Base-by-base conservation (phyloP, 441 rosid genomes). In the Pelargonium fulgidum region DNA sequence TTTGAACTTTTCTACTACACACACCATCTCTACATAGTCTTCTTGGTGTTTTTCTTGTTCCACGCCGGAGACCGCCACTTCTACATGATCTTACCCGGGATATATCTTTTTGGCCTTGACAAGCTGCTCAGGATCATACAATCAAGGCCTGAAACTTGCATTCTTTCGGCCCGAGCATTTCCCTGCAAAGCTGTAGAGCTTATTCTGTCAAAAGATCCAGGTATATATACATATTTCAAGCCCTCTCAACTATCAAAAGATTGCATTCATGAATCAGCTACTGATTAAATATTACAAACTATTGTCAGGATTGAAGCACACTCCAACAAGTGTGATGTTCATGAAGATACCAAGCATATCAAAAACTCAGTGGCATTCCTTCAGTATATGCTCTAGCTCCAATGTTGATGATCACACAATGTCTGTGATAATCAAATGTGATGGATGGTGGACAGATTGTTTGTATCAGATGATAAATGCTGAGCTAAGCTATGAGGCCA, bases 41-140 rank as follows among this genome's bases (percentile, higher is more conserved):
- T 92, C 83, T 77, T 92, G 47, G 69, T 86, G 44, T 79, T 86
- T 72, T 92, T 84, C 87, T 71, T 92, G 86, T 84, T 92, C 75
- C 98, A 92, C 79, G 87, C 79, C 10, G 96, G 96, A 67, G 96
- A 92, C 74, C 80, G 96, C 47, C 98, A 92, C 78, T 87, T 90
- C 76, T 92, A 90, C 62, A 70, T 73, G 74, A 82, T 90, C 54
- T 81, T 92, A 67, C 83, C 89, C 41, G 96, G 96, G n/a, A 72
- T 92, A 66, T 92, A 90, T 72, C 88, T 90, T 69, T 92, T 86
- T 62, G 86, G 85, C 67, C 79, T 92, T 2, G 98, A 92, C 77
- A 92, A 88, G 80, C 75, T 83, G 56, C 87, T 88, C 47, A 77
- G 95, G 47, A 82, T 86, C 62, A 71, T 87, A 45, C 93, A 92